Percentiles rank a stretch among this genome's conserved stretches.
phyloP scores from a whole-genome alignment of 2,329 filamentous ascomycete genomes.

The Botrytis fabae region DNA sequence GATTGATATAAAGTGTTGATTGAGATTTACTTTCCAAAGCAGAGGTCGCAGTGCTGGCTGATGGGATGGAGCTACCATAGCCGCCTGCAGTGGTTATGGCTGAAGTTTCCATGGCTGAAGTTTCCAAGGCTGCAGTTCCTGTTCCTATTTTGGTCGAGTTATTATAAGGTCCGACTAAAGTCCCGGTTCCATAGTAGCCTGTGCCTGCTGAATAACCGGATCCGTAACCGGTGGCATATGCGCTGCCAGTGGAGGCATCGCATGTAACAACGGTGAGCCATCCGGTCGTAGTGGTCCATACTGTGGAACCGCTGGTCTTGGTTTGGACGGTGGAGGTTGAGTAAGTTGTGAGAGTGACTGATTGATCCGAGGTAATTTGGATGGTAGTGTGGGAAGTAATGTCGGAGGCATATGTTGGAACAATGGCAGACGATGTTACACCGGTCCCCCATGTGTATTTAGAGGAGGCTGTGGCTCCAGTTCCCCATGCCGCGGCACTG shows the following conservation, averaged over 20 bases:
- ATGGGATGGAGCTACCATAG: not conserved
- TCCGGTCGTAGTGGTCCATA: conserved; percentile 11
- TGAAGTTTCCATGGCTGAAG: not conserved
- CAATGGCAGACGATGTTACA: not conserved
- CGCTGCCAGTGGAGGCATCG: not conserved
- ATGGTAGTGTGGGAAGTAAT: not conserved
- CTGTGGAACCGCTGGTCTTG: not conserved
- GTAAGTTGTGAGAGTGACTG: not conserved
- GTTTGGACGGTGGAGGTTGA: not conserved
- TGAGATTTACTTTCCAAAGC: not conserved
- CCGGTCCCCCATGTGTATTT: conserved; percentile 2
- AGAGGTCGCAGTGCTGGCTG: not conserved
- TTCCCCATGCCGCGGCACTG: not conserved
- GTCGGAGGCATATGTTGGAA: not conserved
- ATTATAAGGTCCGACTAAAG: not conserved
- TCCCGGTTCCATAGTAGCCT: not conserved
- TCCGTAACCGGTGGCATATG: not conserved
- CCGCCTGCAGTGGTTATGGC: not conserved
- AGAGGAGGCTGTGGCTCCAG: not conserved
- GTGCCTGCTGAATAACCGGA: not conserved
- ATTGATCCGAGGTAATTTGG: not conserved
- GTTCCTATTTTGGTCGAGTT: not conserved
- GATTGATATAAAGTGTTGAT: not conserved
- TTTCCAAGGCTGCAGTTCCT: not conserved
- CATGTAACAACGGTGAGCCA: conserved; percentile 11